Percentiles rank a stretch among this genome's conserved stretches.
Evolutionary conservation across 1,284 basidiomycete species (phyloP).

Genomic region (Malassezia sympodialis): DNA sequence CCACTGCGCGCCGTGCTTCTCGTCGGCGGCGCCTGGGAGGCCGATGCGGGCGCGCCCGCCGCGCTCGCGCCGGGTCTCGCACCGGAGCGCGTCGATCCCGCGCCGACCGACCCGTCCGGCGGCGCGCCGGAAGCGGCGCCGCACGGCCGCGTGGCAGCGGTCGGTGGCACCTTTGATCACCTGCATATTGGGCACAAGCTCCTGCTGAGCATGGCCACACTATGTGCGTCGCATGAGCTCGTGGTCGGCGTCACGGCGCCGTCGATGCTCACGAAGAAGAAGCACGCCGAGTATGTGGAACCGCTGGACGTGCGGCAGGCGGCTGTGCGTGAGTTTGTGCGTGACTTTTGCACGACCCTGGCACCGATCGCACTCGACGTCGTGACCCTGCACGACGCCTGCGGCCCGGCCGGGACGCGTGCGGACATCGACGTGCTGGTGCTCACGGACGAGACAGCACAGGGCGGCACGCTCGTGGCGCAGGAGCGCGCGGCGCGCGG

Average conservation of each 20-base stretch:
- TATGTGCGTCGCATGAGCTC: slow-evolving; percentile 66
- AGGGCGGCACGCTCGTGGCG: slow-evolving; percentile 34
- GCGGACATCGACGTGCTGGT: slow-evolving; percentile 31
- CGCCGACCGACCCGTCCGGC: background rate
- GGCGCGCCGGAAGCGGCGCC: background rate
- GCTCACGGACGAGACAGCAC: slow-evolving; percentile 40
- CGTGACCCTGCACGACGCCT: slow-evolving; percentile 35
- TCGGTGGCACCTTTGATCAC: slow-evolving; percentile 88
- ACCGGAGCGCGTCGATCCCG: background rate
- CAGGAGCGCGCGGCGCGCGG: slow-evolving; percentile 26
- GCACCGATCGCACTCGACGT: slow-evolving; percentile 23
- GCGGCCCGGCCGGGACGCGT: slow-evolving; percentile 40
- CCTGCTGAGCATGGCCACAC: slow-evolving; percentile 77
- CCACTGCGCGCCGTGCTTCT: background rate
- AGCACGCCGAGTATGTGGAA: slow-evolving; percentile 63
- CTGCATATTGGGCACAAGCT: slow-evolving; percentile 96
- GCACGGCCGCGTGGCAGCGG: slow-evolving; percentile 25
- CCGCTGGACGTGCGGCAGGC: slow-evolving; percentile 51
- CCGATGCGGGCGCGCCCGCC: background rate
- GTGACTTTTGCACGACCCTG: slow-evolving; percentile 21
- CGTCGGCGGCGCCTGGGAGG: background rate
- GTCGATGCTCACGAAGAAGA: slow-evolving; percentile 64
- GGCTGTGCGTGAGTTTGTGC: slow-evolving; percentile 32
- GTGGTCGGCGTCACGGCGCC: slow-evolving; percentile 79
- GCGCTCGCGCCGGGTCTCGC: background rate